These are phyloP conservation scores for Posidonia australis DNA, from an alignment of 106 monocot genomes.

Conservation along the genomic window DNA sequence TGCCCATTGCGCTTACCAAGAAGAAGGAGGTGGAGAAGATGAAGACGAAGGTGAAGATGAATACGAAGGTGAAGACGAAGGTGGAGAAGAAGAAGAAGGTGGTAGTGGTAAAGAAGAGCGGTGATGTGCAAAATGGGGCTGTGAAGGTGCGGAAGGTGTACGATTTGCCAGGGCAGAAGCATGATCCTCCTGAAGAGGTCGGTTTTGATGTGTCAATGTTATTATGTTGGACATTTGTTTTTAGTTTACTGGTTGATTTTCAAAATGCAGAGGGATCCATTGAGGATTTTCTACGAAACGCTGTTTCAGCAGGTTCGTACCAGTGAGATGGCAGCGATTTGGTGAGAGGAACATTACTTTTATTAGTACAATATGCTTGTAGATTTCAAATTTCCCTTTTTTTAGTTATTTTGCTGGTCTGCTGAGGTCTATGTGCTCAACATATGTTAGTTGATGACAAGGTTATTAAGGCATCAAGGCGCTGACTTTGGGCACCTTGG, in stretches of 20 bases:
- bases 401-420: too few relatives aligned
- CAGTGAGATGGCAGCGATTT: slow-evolving; percentile 80
- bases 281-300: slow-evolving; percentile 87
- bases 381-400: too few relatives aligned
- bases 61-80: background rate
- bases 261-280: slow-evolving; percentile 63
- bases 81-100: background rate
- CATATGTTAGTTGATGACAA: too few relatives aligned
- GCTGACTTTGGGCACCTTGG: too few relatives aligned
- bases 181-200: slow-evolving; percentile 75
- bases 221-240: background rate
- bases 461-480: too few relatives aligned
- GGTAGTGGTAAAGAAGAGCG: background rate
- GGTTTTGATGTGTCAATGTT: background rate
- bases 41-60: slow-evolving; percentile 4
- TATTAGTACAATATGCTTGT: too few relatives aligned
- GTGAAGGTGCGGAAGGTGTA: slow-evolving; percentile 64
- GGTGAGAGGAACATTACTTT: too few relatives aligned
- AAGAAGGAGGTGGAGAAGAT: slow-evolving; percentile 17
- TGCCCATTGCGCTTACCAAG: slow-evolving; percentile 1
- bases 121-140: slow-evolving; percentile 2
- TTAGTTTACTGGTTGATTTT: background rate
- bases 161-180: slow-evolving; percentile 82
- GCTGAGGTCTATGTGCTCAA: too few relatives aligned
- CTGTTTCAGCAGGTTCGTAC: slow-evolving; percentile 65